Evolutionary conservation across 306 rosid genomes (phyloP).

Genomic region (Urtica urens): DNA sequence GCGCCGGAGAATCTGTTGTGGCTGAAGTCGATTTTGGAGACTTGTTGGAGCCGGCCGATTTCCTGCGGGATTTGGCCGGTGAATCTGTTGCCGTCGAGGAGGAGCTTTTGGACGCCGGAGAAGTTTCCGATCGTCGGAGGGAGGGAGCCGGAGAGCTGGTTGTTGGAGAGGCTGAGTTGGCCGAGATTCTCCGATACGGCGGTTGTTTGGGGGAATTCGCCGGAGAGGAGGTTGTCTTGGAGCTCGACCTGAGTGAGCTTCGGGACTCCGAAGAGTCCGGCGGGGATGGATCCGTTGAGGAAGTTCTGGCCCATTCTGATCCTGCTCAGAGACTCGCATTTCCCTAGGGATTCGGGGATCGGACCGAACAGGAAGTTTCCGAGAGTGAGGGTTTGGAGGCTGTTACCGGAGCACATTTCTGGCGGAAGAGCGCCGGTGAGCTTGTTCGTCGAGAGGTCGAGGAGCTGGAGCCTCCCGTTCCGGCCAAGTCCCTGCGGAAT

Average conservation of each 20-base stretch:
- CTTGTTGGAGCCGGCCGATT: constrained; percentile 74
- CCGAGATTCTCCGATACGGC: constrained; percentile 49
- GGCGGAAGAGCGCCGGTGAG: constrained; percentile 76
- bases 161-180: constrained; percentile 78
- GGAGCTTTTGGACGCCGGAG: constrained; percentile 83
- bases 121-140: constrained; percentile 78
- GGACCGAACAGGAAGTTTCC: constrained; percentile 73
- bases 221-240: constrained; percentile 58
- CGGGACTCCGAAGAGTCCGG: constrained; percentile 64
- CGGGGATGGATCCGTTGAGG: constrained; percentile 79
- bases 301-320: constrained; percentile 88
- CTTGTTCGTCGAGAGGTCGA: constrained; percentile 82
- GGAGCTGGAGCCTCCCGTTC: constrained; percentile 53
- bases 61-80: constrained; percentile 66
- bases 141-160: constrained; percentile 54
- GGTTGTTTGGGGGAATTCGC: constrained; percentile 46
- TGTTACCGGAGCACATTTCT: constrained; percentile 59
- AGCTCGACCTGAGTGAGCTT: constrained; percentile 74
- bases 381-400: constrained; percentile 55
- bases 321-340: constrained; percentile 51
- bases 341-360: constrained; percentile 74
- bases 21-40: constrained; percentile 77
- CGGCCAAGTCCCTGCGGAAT: constrained; percentile 70
- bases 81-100: constrained; percentile 75
- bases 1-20: constrained; percentile 67